Evolutionary conservation across 176 grass and related monocot species (phyloP), one percentile per base, ranked within the genome.

Genomic region (Avena eriantha): DNA sequence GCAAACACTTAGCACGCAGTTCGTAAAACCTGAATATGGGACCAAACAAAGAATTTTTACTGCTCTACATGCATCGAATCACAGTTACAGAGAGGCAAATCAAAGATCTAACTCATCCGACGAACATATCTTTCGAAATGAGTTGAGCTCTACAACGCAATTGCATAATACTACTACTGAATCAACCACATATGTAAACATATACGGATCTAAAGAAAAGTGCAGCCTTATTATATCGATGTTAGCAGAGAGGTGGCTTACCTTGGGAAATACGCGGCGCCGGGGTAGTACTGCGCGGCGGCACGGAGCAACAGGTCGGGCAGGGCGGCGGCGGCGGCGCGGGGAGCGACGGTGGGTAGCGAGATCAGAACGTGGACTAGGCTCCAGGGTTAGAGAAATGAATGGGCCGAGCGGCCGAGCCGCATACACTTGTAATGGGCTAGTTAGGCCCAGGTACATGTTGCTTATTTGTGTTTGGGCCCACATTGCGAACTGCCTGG

Each of bases 321-420:
- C 51, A 2, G 54, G 54, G 54, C 54, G 54, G n/a, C n/a, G 39
- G 77, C 73, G 47, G 58, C 34, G 21, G 2, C 46, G 24, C 29
- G 35, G 36, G 56, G 22, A 9, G 23, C 73, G 48, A 19, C 73
- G 74, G 76, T 13, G 43, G 59, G 24, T 21, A 2, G 43, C 16
- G 79, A 66, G 24, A 65, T 13, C 59, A 18, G 36, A 60, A 41
- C 73, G 8, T 64, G 39, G 78, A 43, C 77, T 8, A 21, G 46
- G 15, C 23, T 64, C 15, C 57, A 65, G 41, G 79, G 39, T 67
- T 50, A 21, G 60, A 8, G 61, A 23, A 67, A 50, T 55, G 49
- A 50, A 69, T 53, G 73, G 47, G 78, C 23, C 29, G 49, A 77
- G 26, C 73, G 24, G 78, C 23, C 74, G 49, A 77, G 74, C 73